phyloP scores from a whole-genome alignment of 805 yeast species.

The Candida maris region DNA sequence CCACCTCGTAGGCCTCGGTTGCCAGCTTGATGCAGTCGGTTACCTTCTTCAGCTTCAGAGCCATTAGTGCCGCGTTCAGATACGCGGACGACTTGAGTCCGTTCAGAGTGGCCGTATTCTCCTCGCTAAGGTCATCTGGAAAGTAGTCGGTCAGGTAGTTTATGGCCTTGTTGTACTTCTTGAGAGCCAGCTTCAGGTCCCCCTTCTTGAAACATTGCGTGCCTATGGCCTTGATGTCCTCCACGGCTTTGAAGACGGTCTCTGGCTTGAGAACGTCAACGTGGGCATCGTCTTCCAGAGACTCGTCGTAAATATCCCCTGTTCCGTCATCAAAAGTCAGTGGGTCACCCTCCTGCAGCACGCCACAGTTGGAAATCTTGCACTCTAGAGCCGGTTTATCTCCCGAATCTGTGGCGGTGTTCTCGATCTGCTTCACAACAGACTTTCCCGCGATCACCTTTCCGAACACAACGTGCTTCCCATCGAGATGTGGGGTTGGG shows the following conservation, averaged over 20 bases:
- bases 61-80: slow-evolving; percentile 72
- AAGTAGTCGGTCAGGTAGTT: slow-evolving; percentile 66
- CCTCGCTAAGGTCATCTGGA: slow-evolving; percentile 63
- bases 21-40: slow-evolving; percentile 56
- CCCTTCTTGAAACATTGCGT: slow-evolving; percentile 69
- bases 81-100: slow-evolving; percentile 59
- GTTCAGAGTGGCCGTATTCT: slow-evolving; percentile 46
- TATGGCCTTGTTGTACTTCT: slow-evolving; percentile 71
- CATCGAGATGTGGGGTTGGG: slow-evolving; percentile 90
- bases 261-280: slow-evolving; percentile 59
- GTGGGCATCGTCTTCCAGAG: slow-evolving; percentile 67
- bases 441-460: slow-evolving; percentile 80
- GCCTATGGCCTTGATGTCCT: slow-evolving; percentile 69
- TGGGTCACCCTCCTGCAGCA: slow-evolving; percentile 55
- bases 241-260: slow-evolving; percentile 63
- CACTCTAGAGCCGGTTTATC: slow-evolving; percentile 76
- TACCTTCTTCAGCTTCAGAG: slow-evolving; percentile 58
- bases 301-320: slow-evolving; percentile 79
- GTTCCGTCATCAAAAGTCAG: slow-evolving; percentile 64
- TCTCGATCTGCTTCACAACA: slow-evolving; percentile 74
- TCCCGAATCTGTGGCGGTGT: slow-evolving; percentile 54
- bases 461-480: slow-evolving; percentile 96
- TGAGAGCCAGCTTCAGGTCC: slow-evolving; percentile 51
- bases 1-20: slow-evolving; percentile 61
- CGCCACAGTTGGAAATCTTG: slow-evolving; percentile 75